These are phyloP conservation scores for Lactarius sp. DNA, from an alignment of 768 basidiomycete species.

Conservation along the genomic window DNA sequence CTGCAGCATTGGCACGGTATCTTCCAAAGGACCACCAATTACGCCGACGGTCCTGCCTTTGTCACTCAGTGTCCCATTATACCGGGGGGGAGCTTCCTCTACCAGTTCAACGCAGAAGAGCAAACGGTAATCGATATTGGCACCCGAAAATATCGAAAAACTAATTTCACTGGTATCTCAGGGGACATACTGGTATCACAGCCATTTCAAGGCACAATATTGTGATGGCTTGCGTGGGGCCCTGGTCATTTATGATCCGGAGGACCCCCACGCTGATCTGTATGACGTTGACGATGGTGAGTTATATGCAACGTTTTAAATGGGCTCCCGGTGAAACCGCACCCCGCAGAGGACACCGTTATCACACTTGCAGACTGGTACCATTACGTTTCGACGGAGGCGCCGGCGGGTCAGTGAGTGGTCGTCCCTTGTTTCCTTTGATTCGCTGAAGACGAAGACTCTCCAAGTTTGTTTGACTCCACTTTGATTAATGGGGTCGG, in stretches of 20 bases:
- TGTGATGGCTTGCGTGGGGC: constrained; percentile 34
- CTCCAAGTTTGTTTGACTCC: constrained; percentile 31
- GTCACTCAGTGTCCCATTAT: constrained; percentile 46
- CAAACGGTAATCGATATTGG: constrained; percentile 32
- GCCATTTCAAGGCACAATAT: constrained; percentile 37
- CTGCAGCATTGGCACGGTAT: constrained; percentile 54
- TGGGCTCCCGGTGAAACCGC: background rate
- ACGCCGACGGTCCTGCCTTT: constrained; percentile 41
- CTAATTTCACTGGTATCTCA: background rate
- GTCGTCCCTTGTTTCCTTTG: background rate
- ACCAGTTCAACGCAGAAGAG: constrained; percentile 34
- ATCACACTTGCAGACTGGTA: constrained; percentile 30
- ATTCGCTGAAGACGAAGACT: background rate
- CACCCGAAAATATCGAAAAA: background rate
- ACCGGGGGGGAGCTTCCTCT: constrained; percentile 38
- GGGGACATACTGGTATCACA: constrained; percentile 36
- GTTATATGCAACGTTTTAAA: background rate
- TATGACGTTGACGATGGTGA: constrained; percentile 32
- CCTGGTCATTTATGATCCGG: constrained; percentile 30
- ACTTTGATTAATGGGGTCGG: constrained; percentile 52
- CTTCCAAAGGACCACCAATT: constrained; percentile 39
- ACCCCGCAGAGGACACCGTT: constrained; percentile 24
- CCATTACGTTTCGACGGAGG: constrained; percentile 3
- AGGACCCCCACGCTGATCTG: constrained; percentile 27
- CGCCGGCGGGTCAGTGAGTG: background rate